A percentile compares a stretch with the other conserved stretches of the same genome.
Evolutionary conservation across 257 asterid genomes (phyloP).

Genomic region (Cinchona pubescens): DNA sequence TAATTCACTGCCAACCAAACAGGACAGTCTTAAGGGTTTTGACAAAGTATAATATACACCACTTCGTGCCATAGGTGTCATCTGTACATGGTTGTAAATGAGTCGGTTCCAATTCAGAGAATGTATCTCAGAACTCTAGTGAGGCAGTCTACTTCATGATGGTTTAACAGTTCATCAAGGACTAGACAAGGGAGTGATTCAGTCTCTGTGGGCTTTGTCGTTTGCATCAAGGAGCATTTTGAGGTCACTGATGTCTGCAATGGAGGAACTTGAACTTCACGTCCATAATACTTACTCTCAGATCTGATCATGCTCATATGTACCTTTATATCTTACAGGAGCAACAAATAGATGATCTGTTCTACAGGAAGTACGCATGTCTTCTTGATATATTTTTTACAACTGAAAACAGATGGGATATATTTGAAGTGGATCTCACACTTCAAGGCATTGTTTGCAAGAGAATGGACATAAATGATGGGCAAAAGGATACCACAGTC

Average conservation of each 20-base stretch:
- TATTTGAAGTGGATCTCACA: slow-evolving; percentile 5
- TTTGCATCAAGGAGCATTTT: slow-evolving; percentile 90
- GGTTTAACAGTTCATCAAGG: slow-evolving; percentile 61
- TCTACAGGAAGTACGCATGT: slow-evolving; percentile 59
- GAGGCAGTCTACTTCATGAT: slow-evolving; percentile 84
- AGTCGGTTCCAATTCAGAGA: slow-evolving; percentile 64
- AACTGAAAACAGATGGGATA: background rate
- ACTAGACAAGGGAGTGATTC: slow-evolving; percentile 47
- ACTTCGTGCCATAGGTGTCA: slow-evolving; percentile 99
- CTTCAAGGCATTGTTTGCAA: slow-evolving; percentile 42
- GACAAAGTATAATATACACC: slow-evolving; percentile 78
- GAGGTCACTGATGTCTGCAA: slow-evolving; percentile 82
- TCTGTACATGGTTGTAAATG: slow-evolving; percentile 79
- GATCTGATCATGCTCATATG: slow-evolving; percentile 95
- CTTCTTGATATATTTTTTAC: slow-evolving; percentile 1
- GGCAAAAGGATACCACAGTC: slow-evolving; percentile 62
- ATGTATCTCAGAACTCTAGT: slow-evolving; percentile 90
- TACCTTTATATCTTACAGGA: slow-evolving; percentile 78
- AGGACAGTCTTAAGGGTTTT: slow-evolving; percentile 88
- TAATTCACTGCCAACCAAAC: slow-evolving; percentile 26
- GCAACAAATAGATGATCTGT: slow-evolving; percentile 82
- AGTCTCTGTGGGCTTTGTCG: slow-evolving; percentile 58
- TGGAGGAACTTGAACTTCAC: slow-evolving; percentile 97
- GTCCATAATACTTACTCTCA: slow-evolving; percentile 72
- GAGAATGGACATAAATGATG: slow-evolving; percentile 45